Evolutionary conservation across 2,329 filamentous ascomycete genomes (phyloP), one percentile per base, ranked within the genome.

Genomic region (Penicillium sp.): DNA sequence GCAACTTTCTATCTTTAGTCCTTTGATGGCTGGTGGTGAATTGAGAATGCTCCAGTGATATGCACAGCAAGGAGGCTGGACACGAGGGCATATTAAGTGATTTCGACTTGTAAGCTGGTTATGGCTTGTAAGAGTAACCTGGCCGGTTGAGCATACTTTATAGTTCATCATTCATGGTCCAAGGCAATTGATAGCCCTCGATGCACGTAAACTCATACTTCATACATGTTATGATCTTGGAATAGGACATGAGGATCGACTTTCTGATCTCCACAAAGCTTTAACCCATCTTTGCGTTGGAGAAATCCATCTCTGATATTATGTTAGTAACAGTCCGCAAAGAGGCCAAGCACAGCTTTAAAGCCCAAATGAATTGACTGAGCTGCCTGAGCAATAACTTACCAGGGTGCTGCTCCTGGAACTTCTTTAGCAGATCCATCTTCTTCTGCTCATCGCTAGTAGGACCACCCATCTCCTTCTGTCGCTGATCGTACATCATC

Each of bases 401-500:
- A 80, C 78, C 78, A 1, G 88, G 88, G 79, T 90, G 88, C 73
- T 97, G 88, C 55, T 82, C 83, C 86, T 97, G 90, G 81, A 99
- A 98, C 82, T 96, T 92, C 81, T 91, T 91, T 75, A 99, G 81
- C 72, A 99, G 89, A 59, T 99, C 94, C 75, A 88, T 80, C 86
- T 98, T 98, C 84, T 93, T 92, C 85, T 96, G 89, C 83, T 99
- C 95, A 69, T 98, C 95, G 68, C 92, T 96, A 13, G 90, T 93
- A 51, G 93, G 92, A 78, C 90, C 85, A 4, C 95, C 95, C 79
- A 86, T 83, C 83, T 98, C 93, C 87, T 99, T 99, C 83, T 98
- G 93, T 69, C 91, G 85, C 84, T 99, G 95, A 82, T 99, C 95
- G 73, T 86, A 99, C 95, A 99, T 99, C 95, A 99, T 99, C 87